These are phyloP conservation scores for Asterochloris sp. DNA, from an alignment of 139 green algal species.

Conservation along the genomic window DNA sequence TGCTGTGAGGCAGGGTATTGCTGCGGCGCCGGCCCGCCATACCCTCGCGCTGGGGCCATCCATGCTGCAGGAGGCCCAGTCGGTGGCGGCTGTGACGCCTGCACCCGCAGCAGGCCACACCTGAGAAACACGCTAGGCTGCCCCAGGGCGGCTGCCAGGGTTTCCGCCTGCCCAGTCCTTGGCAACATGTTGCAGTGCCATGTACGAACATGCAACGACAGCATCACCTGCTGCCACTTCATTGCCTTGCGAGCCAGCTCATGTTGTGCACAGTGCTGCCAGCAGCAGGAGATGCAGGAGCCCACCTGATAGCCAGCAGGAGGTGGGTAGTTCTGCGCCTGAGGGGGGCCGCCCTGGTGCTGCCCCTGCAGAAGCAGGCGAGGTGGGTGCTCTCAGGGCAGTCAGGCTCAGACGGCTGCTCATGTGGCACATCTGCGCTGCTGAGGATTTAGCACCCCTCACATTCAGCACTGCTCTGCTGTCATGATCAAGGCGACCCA, in stretches of 20 bases:
- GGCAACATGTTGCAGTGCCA: not conserved
- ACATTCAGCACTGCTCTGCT: no score
- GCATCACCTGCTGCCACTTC: not conserved
- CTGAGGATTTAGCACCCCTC: not conserved
- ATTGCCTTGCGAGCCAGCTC: not conserved
- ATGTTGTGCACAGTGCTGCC: not conserved
- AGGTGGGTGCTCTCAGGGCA: not conserved
- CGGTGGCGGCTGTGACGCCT: not conserved
- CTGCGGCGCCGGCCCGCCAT: not conserved
- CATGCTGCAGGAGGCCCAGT: no score
- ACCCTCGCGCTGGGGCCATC: no score
- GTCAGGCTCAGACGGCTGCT: not conserved
- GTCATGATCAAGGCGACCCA: no score
- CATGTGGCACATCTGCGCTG: constrained; percentile 4
- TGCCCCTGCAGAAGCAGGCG: not conserved
- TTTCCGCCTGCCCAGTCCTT: not conserved
- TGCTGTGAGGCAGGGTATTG: not conserved
- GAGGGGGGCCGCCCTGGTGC: not conserved
- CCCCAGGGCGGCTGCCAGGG: not conserved
- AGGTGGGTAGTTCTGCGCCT: constrained; percentile 7
- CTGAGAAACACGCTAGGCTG: not conserved
- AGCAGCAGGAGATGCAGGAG: not conserved
- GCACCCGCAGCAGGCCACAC: not conserved
- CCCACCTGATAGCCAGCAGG: constrained; percentile 10
- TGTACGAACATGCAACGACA: no score